These are phyloP conservation scores for Hondaea fermentalgiana DNA, from an alignment of 108 stramenopile genomes.

Conservation along the genomic window DNA sequence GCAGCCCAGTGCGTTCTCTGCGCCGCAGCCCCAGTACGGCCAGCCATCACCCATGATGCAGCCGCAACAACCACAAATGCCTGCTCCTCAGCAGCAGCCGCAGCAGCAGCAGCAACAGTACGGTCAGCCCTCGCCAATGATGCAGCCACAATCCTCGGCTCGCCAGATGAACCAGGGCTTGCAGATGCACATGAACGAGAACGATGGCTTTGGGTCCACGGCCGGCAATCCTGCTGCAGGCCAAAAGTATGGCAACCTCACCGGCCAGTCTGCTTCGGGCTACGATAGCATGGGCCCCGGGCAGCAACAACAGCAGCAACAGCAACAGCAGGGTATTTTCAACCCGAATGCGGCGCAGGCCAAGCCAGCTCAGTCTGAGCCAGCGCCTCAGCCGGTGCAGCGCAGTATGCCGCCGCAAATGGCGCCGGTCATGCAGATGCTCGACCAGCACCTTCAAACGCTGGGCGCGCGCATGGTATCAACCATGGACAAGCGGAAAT, in stretches of 20 bases:
- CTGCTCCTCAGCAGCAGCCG: slow-evolving; percentile 22
- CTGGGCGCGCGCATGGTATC: neutral
- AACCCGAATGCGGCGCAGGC: neutral
- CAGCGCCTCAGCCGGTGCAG: neutral
- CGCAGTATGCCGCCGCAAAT: neutral
- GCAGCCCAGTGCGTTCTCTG: too few relatives aligned
- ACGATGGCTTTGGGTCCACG: slow-evolving; percentile 9
- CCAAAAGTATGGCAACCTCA: slow-evolving; percentile 7
- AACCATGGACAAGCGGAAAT: slow-evolving; percentile 2
- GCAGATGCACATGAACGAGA: neutral
- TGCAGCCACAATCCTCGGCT: neutral
- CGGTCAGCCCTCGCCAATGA: neutral
- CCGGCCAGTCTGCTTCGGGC: neutral
- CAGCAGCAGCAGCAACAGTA: neutral
- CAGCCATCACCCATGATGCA: neutral
- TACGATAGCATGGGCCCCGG: neutral
- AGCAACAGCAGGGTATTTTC: slow-evolving; percentile 11
- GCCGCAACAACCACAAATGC: neutral
- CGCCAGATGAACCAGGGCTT: neutral
- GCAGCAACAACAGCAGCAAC: neutral
- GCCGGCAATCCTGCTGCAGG: neutral
- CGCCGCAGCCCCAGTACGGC: too few relatives aligned
- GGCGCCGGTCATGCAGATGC: neutral
- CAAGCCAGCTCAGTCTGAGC: neutral
- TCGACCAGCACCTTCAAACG: neutral